Percentiles rank a stretch among this genome's conserved stretches.
phyloP scores from a whole-genome alignment of 305 asterid species.

The Euphrasia arctica region DNA sequence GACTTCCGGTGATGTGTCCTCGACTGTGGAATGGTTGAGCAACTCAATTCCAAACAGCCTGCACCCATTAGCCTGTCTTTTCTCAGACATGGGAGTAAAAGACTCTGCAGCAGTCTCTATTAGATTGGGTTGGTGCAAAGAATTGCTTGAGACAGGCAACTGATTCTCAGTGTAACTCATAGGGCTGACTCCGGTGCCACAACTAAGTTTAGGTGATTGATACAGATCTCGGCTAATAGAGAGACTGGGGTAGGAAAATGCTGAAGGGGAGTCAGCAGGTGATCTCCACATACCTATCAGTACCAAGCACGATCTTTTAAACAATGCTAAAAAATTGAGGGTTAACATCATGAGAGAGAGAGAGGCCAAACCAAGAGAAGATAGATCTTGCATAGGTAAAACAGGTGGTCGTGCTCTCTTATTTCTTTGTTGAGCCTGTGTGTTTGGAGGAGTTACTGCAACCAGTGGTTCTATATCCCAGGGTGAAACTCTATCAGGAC shows the following conservation, averaged over 20 bases:
- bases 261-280: constrained; percentile 51
- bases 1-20: constrained; percentile 41
- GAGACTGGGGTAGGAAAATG: constrained; percentile 47
- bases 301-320: constrained; percentile 5
- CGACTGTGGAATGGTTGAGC: constrained; percentile 44
- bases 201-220: constrained; percentile 53
- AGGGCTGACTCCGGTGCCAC: constrained; percentile 41
- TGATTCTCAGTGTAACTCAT: constrained; percentile 39
- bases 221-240: constrained; percentile 44
- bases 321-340: constrained; percentile 6
- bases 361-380: constrained; percentile 49
- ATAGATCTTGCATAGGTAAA: constrained; percentile 50
- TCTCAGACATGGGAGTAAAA: constrained; percentile 53
- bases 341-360: constrained; percentile 21
- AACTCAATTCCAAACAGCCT: constrained; percentile 86
- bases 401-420: constrained; percentile 61
- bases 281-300: constrained; percentile 69
- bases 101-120: constrained; percentile 54
- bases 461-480: constrained; percentile 77
- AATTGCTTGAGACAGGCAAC: constrained; percentile 43
- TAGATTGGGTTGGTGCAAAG: constrained; percentile 52
- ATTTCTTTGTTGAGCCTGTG: constrained; percentile 68
- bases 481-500: constrained; percentile 77
- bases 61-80: constrained; percentile 65
- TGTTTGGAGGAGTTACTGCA: constrained; percentile 42